These are phyloP conservation scores for Cucumis hystrix DNA, from an alignment of 306 rosid genomes.

Conservation along the genomic window DNA sequence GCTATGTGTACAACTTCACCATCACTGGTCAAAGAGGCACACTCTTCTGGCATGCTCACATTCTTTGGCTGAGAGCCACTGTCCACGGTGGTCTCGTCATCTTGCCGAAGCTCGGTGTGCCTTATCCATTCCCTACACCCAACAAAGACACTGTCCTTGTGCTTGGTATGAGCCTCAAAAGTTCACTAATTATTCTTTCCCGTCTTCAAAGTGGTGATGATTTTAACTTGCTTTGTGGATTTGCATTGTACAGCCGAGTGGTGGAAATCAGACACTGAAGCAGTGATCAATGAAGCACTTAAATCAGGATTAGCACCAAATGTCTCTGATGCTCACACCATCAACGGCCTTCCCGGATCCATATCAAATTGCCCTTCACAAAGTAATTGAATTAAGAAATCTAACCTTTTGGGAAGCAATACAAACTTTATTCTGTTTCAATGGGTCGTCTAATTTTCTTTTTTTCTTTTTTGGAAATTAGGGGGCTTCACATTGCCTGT, in stretches of 20 bases:
- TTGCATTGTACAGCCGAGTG: conserved; percentile 47
- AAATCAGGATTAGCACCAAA: conserved; percentile 74
- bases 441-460: background rate
- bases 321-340: conserved; percentile 85
- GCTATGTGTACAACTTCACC: conserved; percentile 71
- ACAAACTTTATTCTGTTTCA: background rate
- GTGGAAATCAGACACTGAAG: conserved; percentile 95
- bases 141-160: conserved; percentile 52
- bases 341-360: conserved; percentile 70
- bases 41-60: conserved; percentile 84
- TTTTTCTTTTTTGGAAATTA: background rate
- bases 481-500: conserved; percentile 45
- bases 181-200: background rate
- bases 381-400: conserved; percentile 13
- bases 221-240: background rate
- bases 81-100: conserved; percentile 73
- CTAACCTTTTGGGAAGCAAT: background rate
- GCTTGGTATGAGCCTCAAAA: conserved; percentile 29
- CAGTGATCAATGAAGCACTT: conserved; percentile 68
- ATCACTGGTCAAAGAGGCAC: conserved; percentile 82
- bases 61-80: conserved; percentile 74
- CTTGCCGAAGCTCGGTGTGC: conserved; percentile 77
- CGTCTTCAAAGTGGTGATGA: background rate
- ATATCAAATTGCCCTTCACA: conserved; percentile 49
- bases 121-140: conserved; percentile 80